These are phyloP conservation scores for Ricinus communis DNA, from an alignment of 345 rosid species.

Conservation along the genomic window DNA sequence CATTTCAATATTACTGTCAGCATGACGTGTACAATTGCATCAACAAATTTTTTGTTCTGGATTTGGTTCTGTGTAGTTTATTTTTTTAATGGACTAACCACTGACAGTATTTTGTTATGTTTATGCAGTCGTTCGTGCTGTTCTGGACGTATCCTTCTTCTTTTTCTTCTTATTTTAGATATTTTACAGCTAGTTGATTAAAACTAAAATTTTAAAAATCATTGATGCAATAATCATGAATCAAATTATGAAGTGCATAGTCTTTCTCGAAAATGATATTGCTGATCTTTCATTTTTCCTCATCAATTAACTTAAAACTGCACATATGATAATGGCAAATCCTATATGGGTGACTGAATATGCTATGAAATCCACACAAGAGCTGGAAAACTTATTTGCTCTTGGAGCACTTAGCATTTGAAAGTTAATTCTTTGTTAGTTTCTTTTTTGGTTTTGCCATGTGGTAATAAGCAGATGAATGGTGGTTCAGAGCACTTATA, in stretches of 20 bases:
- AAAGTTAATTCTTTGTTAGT: too few species aligned
- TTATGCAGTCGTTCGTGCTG: conserved; percentile 95
- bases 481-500: too few species aligned
- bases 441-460: too few species aligned
- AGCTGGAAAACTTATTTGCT: too few species aligned
- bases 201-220: not conserved
- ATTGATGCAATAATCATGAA: not conserved
- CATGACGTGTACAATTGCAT: conserved; percentile 6
- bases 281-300: too few species aligned
- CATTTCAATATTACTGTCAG: not conserved
- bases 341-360: too few species aligned
- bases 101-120: conserved; percentile 10
- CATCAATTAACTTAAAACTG: too few species aligned
- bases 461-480: too few species aligned
- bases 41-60: not conserved
- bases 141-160: conserved; percentile 98
- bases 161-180: conserved; percentile 24
- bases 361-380: too few species aligned
- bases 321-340: too few species aligned
- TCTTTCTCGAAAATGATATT: not conserved
- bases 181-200: not conserved
- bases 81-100: conserved; percentile 24
- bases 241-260: not conserved
- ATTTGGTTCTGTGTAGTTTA: not conserved
- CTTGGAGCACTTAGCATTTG: too few species aligned